phyloP scores from a whole-genome alignment of 2,329 filamentous ascomycete species.

The Phoma sp. region DNA sequence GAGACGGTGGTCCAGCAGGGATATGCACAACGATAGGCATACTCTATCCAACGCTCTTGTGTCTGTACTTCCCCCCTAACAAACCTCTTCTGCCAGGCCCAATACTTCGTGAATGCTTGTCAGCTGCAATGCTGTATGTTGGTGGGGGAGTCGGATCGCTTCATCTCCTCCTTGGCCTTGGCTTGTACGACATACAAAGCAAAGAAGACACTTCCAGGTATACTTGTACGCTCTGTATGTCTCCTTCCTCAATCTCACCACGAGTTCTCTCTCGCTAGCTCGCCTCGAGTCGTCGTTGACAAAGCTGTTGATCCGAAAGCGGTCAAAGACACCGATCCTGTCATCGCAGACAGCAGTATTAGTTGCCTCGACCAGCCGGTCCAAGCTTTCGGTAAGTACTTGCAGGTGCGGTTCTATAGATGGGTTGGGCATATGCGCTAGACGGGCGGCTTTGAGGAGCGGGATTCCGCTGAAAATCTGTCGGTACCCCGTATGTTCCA shows the following conservation, averaged over 20 bases:
- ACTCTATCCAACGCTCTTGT: not conserved
- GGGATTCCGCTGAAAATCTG: not conserved
- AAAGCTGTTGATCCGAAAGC: not conserved
- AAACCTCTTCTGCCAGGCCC: not conserved
- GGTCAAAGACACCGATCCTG: not conserved
- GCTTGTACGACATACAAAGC: slow-evolving; percentile 19
- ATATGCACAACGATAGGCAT: not conserved
- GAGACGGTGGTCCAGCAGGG: not conserved
- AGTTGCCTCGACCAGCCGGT: not conserved
- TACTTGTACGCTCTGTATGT: slow-evolving; percentile 21
- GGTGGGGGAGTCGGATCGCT: not conserved
- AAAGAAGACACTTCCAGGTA: slow-evolving; percentile 24
- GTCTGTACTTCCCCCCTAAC: not conserved
- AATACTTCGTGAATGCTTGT: not conserved
- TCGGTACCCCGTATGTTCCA: not conserved
- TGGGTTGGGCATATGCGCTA: not conserved
- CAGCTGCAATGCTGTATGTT: not conserved
- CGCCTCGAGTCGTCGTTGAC: not conserved
- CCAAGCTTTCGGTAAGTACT: not conserved
- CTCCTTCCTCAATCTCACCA: slow-evolving; percentile 7
- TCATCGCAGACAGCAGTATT: not conserved
- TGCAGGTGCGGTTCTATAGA: not conserved
- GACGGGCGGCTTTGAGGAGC: not conserved
- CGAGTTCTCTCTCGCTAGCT: not conserved
- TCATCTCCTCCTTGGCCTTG: not conserved